phyloP scores from a whole-genome alignment of 2,329 filamentous ascomycete genomes.

The Xylaria sp. region DNA sequence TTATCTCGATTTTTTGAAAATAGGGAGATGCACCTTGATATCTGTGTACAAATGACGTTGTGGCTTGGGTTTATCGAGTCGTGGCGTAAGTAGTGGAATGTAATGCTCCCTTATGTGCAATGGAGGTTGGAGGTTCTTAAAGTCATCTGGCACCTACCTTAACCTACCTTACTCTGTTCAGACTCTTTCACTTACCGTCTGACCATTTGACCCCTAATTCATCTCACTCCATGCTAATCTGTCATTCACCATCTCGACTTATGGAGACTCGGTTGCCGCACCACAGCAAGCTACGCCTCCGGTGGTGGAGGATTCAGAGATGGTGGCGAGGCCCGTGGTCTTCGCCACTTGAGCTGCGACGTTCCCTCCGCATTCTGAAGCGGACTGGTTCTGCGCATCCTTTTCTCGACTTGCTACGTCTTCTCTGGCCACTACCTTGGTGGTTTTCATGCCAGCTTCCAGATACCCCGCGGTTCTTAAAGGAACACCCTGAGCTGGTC shows the following conservation, averaged over 20 bases:
- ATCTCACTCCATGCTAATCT: not conserved
- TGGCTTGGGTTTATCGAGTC: too few relatives aligned
- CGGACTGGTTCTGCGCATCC: not conserved
- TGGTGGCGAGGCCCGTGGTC: not conserved
- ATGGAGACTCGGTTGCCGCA: constrained; percentile 1
- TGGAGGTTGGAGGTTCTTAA: too few relatives aligned
- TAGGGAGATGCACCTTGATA: too few relatives aligned
- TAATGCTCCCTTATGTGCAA: too few relatives aligned
- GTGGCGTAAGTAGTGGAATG: too few relatives aligned
- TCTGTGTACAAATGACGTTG: too few relatives aligned
- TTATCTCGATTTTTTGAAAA: too few relatives aligned
- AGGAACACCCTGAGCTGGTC: constrained; percentile 3
- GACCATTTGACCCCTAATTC: not conserved
- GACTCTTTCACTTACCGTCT: too few relatives aligned
- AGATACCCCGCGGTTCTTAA: constrained; percentile 13
- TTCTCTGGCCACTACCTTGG: constrained; percentile 22
- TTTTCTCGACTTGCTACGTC: constrained; percentile 7
- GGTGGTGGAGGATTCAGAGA: not conserved
- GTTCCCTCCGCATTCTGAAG: constrained; percentile 2
- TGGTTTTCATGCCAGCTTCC: constrained; percentile 9
- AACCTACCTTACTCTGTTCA: too few relatives aligned
- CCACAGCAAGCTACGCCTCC: constrained; percentile 6
- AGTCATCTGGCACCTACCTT: too few relatives aligned
- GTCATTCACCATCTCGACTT: not conserved
- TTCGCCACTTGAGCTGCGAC: constrained; percentile 8